Evolutionary conservation across 371 early-diverging fungal species (phyloP), one percentile per base, ranked within the genome.

Genomic region (Mortierella sp.): DNA sequence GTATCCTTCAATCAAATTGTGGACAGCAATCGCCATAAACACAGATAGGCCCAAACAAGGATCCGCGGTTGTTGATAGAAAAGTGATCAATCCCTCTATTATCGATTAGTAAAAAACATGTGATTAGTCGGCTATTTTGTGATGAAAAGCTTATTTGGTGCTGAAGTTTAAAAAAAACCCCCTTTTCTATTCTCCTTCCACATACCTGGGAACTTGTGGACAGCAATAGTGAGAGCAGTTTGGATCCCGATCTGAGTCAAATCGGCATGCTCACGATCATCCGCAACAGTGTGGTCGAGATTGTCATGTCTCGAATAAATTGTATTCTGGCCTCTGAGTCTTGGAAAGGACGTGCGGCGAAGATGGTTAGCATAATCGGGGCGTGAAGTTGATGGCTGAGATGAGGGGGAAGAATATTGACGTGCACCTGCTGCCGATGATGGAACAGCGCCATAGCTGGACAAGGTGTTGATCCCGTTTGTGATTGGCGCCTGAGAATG

Each of bases 1-100:
- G 60, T 94, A 86, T 0, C 96, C 96, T 67, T 96, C 96, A 37
- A 94, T 93, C 26, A 94, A 77, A 75, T 96, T 96, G 79, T 96
- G 96, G 20, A 94, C 87, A 0, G 90, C 87, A 69, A 96, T 91
- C 16, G 94, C 94, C 40, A 88, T 86, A 22, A 92, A 90, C 39
- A 96, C 91, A n/a, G 89, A 89, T 5, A 92, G 64, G 6, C 96
- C 95, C 11, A 94, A 83, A 57, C 86, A 78, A 18, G 88, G 84
- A 24, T 92, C 91, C 20, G 90, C 89, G 64, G 89, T 84, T 24
- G 91, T 88, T 4, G 94, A 91, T 10, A 94, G 75, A 74, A 92
- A 94, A 70, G 93, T 93, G 32, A 94, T 92, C 66, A 96, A 72
- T 2, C 96, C 96, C 86, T 96, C 94, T 83, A 75, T 57, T 32